Evolutionary conservation across 2,329 filamentous ascomycete species (phyloP).

Genomic region (Clathrospora elynae): DNA sequence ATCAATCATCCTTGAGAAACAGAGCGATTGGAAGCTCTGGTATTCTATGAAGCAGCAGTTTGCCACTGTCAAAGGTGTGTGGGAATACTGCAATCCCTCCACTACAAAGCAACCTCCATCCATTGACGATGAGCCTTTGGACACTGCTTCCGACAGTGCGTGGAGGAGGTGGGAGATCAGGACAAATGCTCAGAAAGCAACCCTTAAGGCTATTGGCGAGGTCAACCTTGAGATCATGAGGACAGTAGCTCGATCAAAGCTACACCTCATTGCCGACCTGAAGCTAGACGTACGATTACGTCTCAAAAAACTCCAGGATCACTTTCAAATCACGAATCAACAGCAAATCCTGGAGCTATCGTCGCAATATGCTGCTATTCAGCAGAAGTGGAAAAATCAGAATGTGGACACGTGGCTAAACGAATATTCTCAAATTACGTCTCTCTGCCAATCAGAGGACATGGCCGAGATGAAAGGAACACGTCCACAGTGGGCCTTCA

Average conservation of each 20-base stretch:
- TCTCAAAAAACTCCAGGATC: neutral
- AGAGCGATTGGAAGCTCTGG: too few species aligned
- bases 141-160: neutral
- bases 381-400: constrained; percentile 1
- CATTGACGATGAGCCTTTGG: neutral
- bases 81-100: constrained; percentile 3
- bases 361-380: neutral
- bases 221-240: constrained; percentile 3
- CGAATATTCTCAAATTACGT: neutral
- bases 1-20: too few species aligned
- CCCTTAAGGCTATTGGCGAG: constrained; percentile 1
- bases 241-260: neutral
- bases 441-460: neutral
- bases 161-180: constrained; percentile 5
- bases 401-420: neutral
- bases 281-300: neutral
- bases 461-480: neutral
- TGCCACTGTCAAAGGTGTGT: constrained; percentile 4
- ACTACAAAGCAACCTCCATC: neutral
- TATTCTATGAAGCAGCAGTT: constrained; percentile 4
- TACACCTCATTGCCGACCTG: neutral
- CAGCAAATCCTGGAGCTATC: neutral
- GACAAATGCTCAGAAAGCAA: neutral
- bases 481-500: neutral
- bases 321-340: neutral